These are phyloP conservation scores for Crithidia acanthocephali DNA, from an alignment of 208 protist species.

Conservation along the genomic window DNA sequence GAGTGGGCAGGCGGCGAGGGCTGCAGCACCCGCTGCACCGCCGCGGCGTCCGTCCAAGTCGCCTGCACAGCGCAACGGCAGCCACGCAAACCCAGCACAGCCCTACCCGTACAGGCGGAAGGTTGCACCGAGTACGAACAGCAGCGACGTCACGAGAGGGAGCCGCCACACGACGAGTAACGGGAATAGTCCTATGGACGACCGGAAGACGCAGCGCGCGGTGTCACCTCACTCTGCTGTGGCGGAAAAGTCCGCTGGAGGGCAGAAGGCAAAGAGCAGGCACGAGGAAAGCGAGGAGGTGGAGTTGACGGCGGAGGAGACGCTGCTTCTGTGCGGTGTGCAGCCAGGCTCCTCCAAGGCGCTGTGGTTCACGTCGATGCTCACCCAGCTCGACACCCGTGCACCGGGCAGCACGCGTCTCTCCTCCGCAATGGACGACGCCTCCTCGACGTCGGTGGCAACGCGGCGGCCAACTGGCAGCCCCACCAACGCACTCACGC, in stretches of 20 bases:
- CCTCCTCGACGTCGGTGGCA: background rate
- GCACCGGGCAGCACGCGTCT: background rate
- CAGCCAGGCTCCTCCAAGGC: constrained; percentile 48
- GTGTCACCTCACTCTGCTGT: no score
- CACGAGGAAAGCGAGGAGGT: background rate
- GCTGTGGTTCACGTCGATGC: constrained; percentile 46
- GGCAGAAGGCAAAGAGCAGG: background rate
- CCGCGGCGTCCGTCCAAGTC: background rate
- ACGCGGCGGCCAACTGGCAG: background rate
- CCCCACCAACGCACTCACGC: background rate
- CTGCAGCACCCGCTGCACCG: background rate
- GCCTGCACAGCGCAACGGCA: no score
- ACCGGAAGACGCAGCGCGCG: no score
- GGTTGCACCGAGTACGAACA: background rate
- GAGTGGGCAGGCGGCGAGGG: background rate
- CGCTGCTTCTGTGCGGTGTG: constrained; percentile 61
- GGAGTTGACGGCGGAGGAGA: constrained; percentile 50
- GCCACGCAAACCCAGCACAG: background rate
- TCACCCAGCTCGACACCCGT: constrained; percentile 24
- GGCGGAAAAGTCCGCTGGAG: no score
- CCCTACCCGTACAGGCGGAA: background rate
- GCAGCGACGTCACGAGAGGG: background rate
- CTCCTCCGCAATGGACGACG: background rate
- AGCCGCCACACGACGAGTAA: no score
- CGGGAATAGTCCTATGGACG: no score